A percentile compares a stretch with the other conserved stretches of the same genome.
phyloP scores from a whole-genome alignment of 2,329 filamentous ascomycete species.

The Amesomyces nigricolor region DNA sequence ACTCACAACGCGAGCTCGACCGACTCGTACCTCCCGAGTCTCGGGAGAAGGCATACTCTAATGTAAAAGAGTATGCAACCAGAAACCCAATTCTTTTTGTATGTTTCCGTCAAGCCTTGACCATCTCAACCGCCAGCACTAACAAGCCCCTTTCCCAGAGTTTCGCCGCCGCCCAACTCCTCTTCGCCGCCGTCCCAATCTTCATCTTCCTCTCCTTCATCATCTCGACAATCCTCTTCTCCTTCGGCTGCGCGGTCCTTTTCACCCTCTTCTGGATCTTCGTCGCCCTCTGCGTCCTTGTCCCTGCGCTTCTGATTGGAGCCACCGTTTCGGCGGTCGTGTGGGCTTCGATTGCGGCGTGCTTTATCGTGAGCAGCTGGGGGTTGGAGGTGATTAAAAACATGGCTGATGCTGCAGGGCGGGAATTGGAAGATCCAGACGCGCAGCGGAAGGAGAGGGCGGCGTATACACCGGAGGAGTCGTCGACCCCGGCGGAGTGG shows the following conservation, averaged over 20 bases:
- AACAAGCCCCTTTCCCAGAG: constrained; percentile 41
- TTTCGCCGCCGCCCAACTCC: constrained; percentile 60
- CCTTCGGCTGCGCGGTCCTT: constrained; percentile 54
- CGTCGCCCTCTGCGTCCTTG: constrained; percentile 59
- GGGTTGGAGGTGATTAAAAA: not conserved
- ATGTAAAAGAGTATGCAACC: constrained; percentile 50
- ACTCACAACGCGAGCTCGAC: constrained; percentile 42
- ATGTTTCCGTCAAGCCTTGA: constrained; percentile 29
- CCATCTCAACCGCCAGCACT: not conserved
- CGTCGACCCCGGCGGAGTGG: no score
- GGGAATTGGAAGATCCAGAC: no score
- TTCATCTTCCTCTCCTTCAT: constrained; percentile 64
- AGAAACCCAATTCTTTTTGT: constrained; percentile 66
- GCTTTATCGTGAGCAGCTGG: constrained; percentile 48
- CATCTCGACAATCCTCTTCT: constrained; percentile 56
- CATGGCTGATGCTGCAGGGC: no score
- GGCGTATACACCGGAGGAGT: no score
- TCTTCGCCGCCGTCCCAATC: constrained; percentile 62
- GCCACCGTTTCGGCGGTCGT: constrained; percentile 50
- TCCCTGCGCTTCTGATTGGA: constrained; percentile 64
- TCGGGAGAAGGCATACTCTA: constrained; percentile 51
- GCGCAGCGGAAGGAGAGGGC: no score
- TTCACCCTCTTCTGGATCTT: constrained; percentile 65
- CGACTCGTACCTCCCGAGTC: constrained; percentile 54
- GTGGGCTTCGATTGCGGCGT: constrained; percentile 62